phyloP scores from a whole-genome alignment of 2,329 filamentous ascomycete genomes.

The Penicillium corylophilum region DNA sequence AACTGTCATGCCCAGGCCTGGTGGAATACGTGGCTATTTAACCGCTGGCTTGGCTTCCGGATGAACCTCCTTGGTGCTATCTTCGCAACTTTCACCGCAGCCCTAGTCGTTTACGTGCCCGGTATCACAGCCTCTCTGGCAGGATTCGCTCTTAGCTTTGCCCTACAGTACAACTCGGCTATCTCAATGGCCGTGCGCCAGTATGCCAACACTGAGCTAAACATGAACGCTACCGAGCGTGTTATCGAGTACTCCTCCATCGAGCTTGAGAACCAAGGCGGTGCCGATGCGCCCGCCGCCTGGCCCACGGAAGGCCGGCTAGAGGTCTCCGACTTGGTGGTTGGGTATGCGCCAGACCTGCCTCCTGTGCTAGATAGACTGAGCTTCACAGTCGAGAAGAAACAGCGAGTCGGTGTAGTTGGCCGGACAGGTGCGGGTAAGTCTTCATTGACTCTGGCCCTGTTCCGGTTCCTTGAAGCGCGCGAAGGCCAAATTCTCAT shows the following conservation, averaged over 20 bases:
- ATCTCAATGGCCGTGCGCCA: conserved; percentile 41
- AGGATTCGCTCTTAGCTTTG: not conserved
- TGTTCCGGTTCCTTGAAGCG: conserved; percentile 25
- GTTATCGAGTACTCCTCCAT: conserved; percentile 73
- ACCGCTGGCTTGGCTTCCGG: conserved; percentile 72
- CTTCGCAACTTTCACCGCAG: conserved; percentile 66
- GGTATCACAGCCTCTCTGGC: not conserved
- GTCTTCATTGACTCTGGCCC: conserved; percentile 23
- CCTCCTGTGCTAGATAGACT: conserved; percentile 69
- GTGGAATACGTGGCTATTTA: conserved; percentile 70
- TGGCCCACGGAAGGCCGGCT: conserved; percentile 74
- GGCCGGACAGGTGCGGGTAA: conserved; percentile 68
- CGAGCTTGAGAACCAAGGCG: conserved; percentile 61
- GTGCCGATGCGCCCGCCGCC: conserved; percentile 63
- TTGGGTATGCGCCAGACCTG: conserved; percentile 67
- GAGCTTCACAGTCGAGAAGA: conserved; percentile 64
- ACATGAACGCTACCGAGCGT: conserved; percentile 75
- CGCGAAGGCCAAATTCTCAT: conserved; percentile 20
- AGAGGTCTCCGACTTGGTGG: conserved; percentile 69
- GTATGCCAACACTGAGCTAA: not conserved
- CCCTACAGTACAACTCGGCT: conserved; percentile 56
- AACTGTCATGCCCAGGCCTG: conserved; percentile 65
- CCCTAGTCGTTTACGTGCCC: not conserved
- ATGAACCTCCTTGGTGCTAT: conserved; percentile 66
- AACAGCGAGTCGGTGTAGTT: conserved; percentile 72